Evolutionary conservation across 441 rosid species (phyloP).

Genomic region (Brassica balearica): DNA sequence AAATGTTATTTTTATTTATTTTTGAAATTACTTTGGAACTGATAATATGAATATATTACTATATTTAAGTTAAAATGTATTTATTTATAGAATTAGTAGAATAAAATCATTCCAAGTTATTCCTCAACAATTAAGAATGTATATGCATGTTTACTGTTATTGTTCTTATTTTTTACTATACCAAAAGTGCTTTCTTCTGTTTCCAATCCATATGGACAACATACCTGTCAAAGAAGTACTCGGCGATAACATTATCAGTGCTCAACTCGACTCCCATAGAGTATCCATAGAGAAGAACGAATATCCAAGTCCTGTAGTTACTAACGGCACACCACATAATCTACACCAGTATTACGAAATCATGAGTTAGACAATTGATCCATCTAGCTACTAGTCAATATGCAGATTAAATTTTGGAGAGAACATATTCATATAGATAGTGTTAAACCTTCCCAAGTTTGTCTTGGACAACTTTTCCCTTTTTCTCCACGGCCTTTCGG

Average conservation of each 20-base stretch:
- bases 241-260: constrained; percentile 69
- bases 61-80: too few species aligned
- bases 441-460: constrained; percentile 65
- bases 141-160: too few species aligned
- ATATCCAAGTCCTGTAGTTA: constrained; percentile 73
- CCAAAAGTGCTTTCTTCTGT: not conserved
- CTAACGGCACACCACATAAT: constrained; percentile 66
- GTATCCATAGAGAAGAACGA: constrained; percentile 66
- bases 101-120: too few species aligned
- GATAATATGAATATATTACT: too few species aligned
- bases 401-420: not conserved
- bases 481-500: constrained; percentile 57
- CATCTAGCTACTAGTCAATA: not conserved
- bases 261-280: constrained; percentile 71
- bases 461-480: constrained; percentile 70
- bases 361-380: not conserved
- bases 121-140: too few species aligned
- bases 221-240: constrained; percentile 74
- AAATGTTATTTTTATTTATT: too few species aligned
- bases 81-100: too few species aligned
- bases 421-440: not conserved
- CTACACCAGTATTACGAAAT: constrained; percentile 37
- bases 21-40: too few species aligned
- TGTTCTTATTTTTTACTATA: too few species aligned
- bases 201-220: not conserved